Conservation (phyloP, 208 protist species). For the Trypanosoma avium region DNA sequence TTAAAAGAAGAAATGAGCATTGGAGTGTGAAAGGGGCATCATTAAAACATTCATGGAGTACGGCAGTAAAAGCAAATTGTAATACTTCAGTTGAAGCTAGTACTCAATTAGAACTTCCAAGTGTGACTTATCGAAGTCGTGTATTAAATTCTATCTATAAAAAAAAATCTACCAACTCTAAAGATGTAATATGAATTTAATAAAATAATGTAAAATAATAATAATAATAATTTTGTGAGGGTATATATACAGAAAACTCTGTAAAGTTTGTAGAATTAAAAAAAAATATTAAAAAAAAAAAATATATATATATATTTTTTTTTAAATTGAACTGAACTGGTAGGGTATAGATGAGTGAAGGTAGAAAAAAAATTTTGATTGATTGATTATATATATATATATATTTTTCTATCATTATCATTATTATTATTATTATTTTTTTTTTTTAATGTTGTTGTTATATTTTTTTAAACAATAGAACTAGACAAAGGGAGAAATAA, state of each 20-base stretch:
- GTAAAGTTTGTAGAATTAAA: neutral
- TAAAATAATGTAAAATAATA: neutral
- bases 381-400: constrained; percentile 7
- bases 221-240: constrained; percentile 6
- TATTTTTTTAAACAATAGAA: too few relatives aligned
- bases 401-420: constrained; percentile 4
- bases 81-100: neutral
- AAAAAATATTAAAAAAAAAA: neutral
- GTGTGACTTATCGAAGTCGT: constrained; percentile 16
- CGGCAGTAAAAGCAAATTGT: neutral
- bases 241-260: too few relatives aligned
- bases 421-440: constrained; percentile 22
- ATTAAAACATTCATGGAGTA: constrained; percentile 1
- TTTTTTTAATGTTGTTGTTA: constrained; percentile 8
- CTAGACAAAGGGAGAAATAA: neutral
- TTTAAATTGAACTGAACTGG: too few relatives aligned
- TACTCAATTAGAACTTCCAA: constrained; percentile 12
- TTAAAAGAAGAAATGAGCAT: neutral
- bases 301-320: too few relatives aligned
- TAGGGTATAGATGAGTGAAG: too few relatives aligned
- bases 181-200: neutral
- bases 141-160: neutral
- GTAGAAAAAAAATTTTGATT: neutral
- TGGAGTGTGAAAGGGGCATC: neutral
- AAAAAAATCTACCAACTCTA: neutral